These are phyloP conservation scores for Oryza meridionalis DNA, from an alignment of 176 grass and related monocot species.

Conservation along the genomic window DNA sequence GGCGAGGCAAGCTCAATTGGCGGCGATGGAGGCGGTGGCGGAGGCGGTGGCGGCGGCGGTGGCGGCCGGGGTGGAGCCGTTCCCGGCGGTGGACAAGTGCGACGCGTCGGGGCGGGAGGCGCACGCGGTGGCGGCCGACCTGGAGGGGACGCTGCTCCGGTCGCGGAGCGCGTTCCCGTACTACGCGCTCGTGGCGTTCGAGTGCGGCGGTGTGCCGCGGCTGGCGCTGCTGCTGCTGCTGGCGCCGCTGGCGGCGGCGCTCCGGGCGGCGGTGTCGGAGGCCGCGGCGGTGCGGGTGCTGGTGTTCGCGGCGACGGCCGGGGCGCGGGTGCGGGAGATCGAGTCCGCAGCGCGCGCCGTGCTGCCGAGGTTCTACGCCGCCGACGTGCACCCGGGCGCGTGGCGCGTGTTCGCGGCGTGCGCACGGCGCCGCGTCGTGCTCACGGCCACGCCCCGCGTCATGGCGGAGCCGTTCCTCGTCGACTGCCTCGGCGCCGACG, in stretches of 20 bases:
- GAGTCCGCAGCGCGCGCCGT: slow-evolving; percentile 67
- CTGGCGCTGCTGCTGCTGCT: slow-evolving; percentile 62
- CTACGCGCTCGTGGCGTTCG: slow-evolving; percentile 82
- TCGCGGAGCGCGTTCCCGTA: slow-evolving; percentile 75
- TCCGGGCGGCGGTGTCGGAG: slow-evolving; percentile 49
- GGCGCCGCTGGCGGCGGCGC: slow-evolving; percentile 43
- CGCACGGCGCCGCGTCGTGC: slow-evolving; percentile 23
- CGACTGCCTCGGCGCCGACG: slow-evolving; percentile 65
- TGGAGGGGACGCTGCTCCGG: slow-evolving; percentile 70
- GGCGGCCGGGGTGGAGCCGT: slow-evolving; percentile 50
- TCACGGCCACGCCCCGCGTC: slow-evolving; percentile 50
- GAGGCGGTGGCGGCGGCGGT: neutral
- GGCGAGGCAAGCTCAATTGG: neutral
- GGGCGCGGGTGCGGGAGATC: slow-evolving; percentile 39
- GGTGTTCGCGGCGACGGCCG: slow-evolving; percentile 55
- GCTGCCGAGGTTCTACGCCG: slow-evolving; percentile 68
- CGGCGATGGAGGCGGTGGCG: neutral
- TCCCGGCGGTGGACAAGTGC: slow-evolving; percentile 74
- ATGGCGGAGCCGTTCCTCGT: slow-evolving; percentile 79
- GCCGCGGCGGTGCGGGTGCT: slow-evolving; percentile 56
- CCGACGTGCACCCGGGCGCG: slow-evolving; percentile 55
- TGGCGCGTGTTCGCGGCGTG: slow-evolving; percentile 55
- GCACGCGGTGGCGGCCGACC: slow-evolving; percentile 67
- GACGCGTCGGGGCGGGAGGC: slow-evolving; percentile 49
- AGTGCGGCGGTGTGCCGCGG: slow-evolving; percentile 60